Conservation (phyloP, 495 filamentous ascomycete species). For the Penicillium crystallinum region DNA sequence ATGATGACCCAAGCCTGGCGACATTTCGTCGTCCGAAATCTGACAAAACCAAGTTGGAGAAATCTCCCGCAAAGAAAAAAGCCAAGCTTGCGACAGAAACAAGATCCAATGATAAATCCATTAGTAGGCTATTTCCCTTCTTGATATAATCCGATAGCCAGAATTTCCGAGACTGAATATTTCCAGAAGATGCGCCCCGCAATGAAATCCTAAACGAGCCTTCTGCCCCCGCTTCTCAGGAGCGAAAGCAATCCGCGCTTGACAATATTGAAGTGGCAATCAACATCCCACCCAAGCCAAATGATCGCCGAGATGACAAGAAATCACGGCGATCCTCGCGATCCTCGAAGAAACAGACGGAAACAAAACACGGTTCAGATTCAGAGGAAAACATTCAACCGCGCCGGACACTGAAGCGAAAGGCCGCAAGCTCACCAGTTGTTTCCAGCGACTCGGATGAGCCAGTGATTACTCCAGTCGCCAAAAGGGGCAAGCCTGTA, state of each 20-base stretch:
- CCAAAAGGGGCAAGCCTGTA: conserved; percentile 12
- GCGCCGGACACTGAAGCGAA: conserved; percentile 30
- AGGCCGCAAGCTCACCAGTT: conserved; percentile 13
- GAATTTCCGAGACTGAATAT: conserved; percentile 3
- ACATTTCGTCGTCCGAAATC: not conserved
- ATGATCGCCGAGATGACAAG: not conserved
- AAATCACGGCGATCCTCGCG: not conserved
- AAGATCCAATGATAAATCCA: not conserved
- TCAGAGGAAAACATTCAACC: conserved; percentile 21
- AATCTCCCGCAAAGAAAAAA: not conserved
- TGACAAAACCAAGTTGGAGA: not conserved
- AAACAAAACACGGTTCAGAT: conserved; percentile 4
- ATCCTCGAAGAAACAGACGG: not conserved
- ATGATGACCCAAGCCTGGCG: conserved; percentile 29
- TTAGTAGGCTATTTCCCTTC: not conserved
- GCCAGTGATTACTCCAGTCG: conserved; percentile 21
- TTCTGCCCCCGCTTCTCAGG: conserved; percentile 12
- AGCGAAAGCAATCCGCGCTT: conserved; percentile 4
- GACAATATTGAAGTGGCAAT: not conserved
- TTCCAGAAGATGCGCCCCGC: not conserved
- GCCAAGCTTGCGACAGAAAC: not conserved
- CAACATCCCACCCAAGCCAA: not conserved
- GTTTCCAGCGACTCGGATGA: conserved; percentile 27
- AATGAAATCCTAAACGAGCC: conserved; percentile 20
- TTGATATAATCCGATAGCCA: not conserved